Evolutionary conservation across 495 filamentous ascomycete genomes (phyloP), one percentile per base, ranked within the genome.

Genomic region (Neohortaea acidophila): DNA sequence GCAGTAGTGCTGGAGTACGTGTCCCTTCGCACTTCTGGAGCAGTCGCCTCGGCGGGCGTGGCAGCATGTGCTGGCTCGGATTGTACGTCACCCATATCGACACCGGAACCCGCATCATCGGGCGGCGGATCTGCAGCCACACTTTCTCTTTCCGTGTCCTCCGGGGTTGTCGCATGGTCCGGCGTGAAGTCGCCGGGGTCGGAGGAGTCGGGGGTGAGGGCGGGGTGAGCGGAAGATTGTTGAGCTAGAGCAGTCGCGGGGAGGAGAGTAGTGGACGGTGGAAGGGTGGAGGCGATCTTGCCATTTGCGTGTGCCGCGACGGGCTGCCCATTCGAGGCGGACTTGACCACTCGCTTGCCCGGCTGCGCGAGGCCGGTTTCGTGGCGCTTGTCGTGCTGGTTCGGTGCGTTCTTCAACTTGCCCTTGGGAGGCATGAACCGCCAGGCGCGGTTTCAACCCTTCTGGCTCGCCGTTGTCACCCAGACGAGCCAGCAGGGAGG

Each of bases 331-430:
- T 68, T 72, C 43, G 70, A 79, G 51, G 70, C 73, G 57, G 77
- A 73, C 62, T 70, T 74, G 45, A 62, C 62, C 44, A 89, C 67
- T 64, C 81, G 78, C 75, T 84, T 87, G 48, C 80, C 81, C 38
- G 84, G 79, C 49, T 74, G 74, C 65, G 80, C 79, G 50, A 83
- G 63, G 51, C 85, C 84, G 77, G 79, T 84, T 62, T 94, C 84
- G 59, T 87, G 77, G 54, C 79, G 73, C 55, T 74, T 83, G 67
- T 80, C 81, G 62, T 76, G 72, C 57, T 68, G 63, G 60, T 71
- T 75, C 55, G 66, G 67, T 52, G 39, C 45, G 34, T 51, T 53
- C 26, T 39, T 68, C 61, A 66, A 69, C 69, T 63, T 69, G 61
- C 56, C 69, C 66, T 72, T 58, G 45, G 59, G 76, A 76, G 79